Conservation (phyloP, 306 rosid genomes). For the Abrus pulchellus region DNA sequence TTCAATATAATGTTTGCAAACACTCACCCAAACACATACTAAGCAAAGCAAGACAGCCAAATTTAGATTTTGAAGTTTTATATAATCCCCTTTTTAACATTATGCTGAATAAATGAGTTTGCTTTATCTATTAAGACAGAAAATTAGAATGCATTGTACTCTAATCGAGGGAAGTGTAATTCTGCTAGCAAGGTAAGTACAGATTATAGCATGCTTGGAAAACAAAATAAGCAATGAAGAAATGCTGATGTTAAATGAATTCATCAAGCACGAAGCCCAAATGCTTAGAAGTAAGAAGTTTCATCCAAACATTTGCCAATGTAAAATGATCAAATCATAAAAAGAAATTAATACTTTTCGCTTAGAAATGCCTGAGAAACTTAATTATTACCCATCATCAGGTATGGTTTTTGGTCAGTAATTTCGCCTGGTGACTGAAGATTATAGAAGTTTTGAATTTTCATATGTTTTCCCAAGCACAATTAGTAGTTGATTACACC, state of each 20-base stretch:
- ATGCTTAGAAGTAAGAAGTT: not conserved
- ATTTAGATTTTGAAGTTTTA: not conserved
- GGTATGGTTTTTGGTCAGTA: slow-evolving; percentile 24
- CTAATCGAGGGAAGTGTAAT: slow-evolving; percentile 4
- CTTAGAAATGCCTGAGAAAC: slow-evolving; percentile 10
- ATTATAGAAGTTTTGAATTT: slow-evolving; percentile 25
- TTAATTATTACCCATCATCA: slow-evolving; percentile 11
- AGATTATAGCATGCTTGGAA: slow-evolving; percentile 29
- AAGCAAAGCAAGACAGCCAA: slow-evolving; percentile 1
- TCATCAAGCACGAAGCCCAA: slow-evolving; percentile 4
- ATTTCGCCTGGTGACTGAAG: slow-evolving; percentile 21
- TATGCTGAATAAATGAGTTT: slow-evolving; percentile 31
- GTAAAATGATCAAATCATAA: slow-evolving; percentile 21
- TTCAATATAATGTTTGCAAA: too few species aligned
- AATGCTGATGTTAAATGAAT: slow-evolving; percentile 26
- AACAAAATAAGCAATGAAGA: slow-evolving; percentile 11
- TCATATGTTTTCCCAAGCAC: not conserved
- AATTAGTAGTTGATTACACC: not conserved
- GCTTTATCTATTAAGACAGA: not conserved
- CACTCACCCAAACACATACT: too few species aligned
- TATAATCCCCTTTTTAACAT: not conserved
- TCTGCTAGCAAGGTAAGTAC: slow-evolving; percentile 11
- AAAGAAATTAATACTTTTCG: slow-evolving; percentile 6
- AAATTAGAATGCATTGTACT: slow-evolving; percentile 8
- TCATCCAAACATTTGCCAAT: slow-evolving; percentile 10